Percentiles rank a stretch among this genome's conserved stretches.
Conservation (phyloP, 225 moss, liverwort and hornwort genomes). For the Climacium dendroides region DNA sequence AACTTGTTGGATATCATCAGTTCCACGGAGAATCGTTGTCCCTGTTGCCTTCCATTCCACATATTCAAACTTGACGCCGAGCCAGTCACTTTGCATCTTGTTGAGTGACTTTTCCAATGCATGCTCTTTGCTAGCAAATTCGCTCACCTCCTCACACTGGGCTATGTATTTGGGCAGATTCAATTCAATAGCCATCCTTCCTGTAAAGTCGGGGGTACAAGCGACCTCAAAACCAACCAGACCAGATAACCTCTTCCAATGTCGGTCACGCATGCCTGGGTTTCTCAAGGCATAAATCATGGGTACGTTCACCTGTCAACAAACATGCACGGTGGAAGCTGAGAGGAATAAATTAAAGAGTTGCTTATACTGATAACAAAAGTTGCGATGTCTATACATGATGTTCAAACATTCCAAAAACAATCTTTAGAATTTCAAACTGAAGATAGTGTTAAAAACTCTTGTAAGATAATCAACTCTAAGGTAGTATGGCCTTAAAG, state of each 20-base stretch:
- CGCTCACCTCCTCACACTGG: conserved; percentile 60
- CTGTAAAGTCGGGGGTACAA: conserved; percentile 26
- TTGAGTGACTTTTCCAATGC: conserved; percentile 46
- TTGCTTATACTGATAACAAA: too few relatives aligned
- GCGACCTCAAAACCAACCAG: conserved; percentile 40
- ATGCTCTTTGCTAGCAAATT: conserved; percentile 68
- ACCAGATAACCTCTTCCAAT: conserved; percentile 46
- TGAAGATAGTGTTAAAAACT: fast-evolving
- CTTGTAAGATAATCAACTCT: fast-evolving
- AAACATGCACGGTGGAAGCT: background rate
- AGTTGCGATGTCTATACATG: background rate
- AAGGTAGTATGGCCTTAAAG: too few relatives aligned
- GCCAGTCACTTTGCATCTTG: conserved; percentile 72
- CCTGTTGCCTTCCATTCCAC: conserved; percentile 43
- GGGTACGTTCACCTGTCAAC: conserved; percentile 33
- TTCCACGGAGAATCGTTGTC: conserved; percentile 50
- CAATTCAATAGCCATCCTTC: conserved; percentile 12
- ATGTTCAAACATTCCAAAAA: fast-evolving
- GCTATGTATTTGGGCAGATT: conserved; percentile 24
- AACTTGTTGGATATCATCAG: conserved; percentile 57
- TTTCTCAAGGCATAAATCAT: conserved; percentile 51
- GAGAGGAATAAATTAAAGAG: too few relatives aligned
- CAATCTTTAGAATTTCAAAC: background rate
- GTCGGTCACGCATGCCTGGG: conserved; percentile 57
- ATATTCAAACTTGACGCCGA: conserved; percentile 46